Base-by-base conservation (phyloP, 1,284 basidiomycete genomes). In the Wallemia mellicola region DNA sequence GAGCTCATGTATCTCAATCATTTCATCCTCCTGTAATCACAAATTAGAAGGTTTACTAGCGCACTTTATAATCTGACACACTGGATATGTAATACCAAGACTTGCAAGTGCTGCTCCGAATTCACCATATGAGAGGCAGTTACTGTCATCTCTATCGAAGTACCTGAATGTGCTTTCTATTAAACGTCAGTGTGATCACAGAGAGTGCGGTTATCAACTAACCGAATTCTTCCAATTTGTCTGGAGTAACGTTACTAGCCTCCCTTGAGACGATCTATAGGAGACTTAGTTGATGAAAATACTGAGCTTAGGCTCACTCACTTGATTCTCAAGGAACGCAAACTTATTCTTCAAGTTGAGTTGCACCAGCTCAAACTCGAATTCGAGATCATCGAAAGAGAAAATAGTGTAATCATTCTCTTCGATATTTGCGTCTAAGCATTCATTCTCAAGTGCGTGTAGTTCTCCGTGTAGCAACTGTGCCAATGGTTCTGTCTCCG, bases 391-490 rank as follows among this genome's bases (percentile, higher is more conserved):
- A 67, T 89, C 85, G 63, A 77, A 78, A 0, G 85, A 89, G 66
- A 91, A 84, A 17, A 92, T 79, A 0, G 91, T 95, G 67, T 94
- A 86, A 68, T 95, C 91, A 68, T 95, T 95, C 70, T 95, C 92
- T 67, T 95, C 92, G 1, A 95, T 83, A 64, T 91, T 95, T 22
- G 89, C 91, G n/a, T 81, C 79, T 2, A 72, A 71, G 67, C 91
- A 95, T 60, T 83, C 82, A 9, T 76, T 57, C 28, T 57, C 27
- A 3, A 57, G 17, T 11, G 19, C 17, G 28, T 57, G 68, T 61
- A 1, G 63, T 63, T 64, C 24, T 63, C 60, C 1, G 62, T 62
- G 1, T 65, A 63, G 1, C 71, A 61, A 24, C 60, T 54, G 15
- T 65, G 59, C 1, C 70, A 62, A 1, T 63, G 64, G 26, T 68